A percentile compares a stretch with the other conserved stretches of the same genome.
Evolutionary conservation across 257 asterid species (phyloP).

Genomic region (Perilla frutescens): DNA sequence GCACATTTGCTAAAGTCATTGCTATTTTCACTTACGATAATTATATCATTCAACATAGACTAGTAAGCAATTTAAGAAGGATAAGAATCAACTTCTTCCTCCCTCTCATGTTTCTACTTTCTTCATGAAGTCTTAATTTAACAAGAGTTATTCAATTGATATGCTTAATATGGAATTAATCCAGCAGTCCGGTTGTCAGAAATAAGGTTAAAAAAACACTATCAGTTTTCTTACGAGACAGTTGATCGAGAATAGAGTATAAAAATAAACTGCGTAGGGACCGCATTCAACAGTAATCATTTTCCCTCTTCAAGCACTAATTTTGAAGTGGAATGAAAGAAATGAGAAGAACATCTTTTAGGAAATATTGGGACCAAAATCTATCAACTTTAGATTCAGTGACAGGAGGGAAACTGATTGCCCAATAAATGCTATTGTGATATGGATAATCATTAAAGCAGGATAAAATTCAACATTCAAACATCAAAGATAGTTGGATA

Average conservation of each 20-base stretch:
- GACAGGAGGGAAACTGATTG: no score
- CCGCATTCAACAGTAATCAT: not conserved
- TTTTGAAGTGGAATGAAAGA: not conserved
- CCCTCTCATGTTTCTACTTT: conserved; percentile 4
- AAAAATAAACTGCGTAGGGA: not conserved
- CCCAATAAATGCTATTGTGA: no score
- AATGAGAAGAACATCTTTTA: no score
- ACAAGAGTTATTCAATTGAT: conserved; percentile 4
- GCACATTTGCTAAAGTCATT: no score
- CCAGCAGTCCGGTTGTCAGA: not conserved
- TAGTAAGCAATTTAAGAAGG: not conserved
- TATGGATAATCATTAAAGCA: no score
- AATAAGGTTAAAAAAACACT: no score
- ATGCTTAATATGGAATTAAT: not conserved
- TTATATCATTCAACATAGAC: not conserved
- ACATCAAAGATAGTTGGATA: conserved; percentile 5
- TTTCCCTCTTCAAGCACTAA: conserved; percentile 1
- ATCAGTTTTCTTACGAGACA: not conserved
- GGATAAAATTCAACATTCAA: not conserved
- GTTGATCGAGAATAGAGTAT: not conserved
- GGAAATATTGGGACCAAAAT: no score
- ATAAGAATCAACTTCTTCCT: conserved; percentile 8
- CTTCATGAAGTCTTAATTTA: not conserved
- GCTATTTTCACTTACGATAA: not conserved
- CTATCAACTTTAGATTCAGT: no score